phyloP scores from a whole-genome alignment of 1,139 yeast genomes.

The Blastobotrys illinoisensis region DNA sequence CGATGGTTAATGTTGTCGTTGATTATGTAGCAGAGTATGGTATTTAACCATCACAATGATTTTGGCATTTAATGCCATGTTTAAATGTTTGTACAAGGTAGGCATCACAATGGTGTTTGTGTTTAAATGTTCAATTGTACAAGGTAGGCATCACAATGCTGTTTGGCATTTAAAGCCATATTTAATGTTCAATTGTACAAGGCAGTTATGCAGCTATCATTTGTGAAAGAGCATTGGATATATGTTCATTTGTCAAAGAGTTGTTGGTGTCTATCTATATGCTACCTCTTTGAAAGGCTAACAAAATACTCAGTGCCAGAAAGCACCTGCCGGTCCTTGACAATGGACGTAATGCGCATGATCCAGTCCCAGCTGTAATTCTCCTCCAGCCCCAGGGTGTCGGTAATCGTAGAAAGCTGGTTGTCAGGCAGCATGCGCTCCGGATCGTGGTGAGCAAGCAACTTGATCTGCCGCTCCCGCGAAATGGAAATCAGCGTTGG shows the following conservation, averaged over 20 bases:
- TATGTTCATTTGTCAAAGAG: no score
- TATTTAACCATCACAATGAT: conserved; percentile 2
- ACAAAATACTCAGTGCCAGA: conserved; percentile 26
- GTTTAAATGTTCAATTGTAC: no score
- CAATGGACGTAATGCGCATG: conserved; percentile 25
- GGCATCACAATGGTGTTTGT: no score
- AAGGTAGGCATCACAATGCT: no score
- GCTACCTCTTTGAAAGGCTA: conserved; percentile 7
- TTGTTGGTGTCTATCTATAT: no score
- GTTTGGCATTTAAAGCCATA: no score
- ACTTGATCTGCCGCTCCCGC: conserved; percentile 23
- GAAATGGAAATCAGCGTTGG: conserved; percentile 26
- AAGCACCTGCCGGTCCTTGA: conserved; percentile 28
- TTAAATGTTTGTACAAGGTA: no score
- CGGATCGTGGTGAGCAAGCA: conserved; percentile 32
- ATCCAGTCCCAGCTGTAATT: conserved; percentile 27
- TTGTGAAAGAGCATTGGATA: no score
- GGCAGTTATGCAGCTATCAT: no score
- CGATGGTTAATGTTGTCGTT: conserved; percentile 55
- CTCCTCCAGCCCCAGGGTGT: not conserved
- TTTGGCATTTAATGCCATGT: no score
- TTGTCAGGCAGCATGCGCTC: conserved; percentile 20
- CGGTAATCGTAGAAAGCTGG: conserved; percentile 1
- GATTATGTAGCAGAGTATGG: conserved; percentile 24
- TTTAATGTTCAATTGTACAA: no score